Evolutionary conservation across 2,329 filamentous ascomycete genomes (phyloP).

Genomic region (Pyrenophora graminea): DNA sequence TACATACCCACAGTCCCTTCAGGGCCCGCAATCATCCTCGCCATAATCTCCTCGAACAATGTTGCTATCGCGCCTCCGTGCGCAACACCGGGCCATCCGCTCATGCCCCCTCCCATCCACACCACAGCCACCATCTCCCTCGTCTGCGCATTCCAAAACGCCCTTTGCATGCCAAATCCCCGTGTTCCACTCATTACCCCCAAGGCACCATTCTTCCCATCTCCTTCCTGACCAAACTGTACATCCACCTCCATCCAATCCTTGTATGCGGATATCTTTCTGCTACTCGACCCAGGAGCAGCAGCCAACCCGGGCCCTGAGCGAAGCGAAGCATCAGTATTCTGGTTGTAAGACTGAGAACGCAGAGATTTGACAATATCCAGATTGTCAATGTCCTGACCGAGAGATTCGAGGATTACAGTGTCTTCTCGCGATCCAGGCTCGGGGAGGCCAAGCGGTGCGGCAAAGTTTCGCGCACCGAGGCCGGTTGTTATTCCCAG

Average conservation of each 20-base stretch:
- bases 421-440: constrained; percentile 38
- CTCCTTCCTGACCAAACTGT: constrained; percentile 23
- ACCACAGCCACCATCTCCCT: constrained; percentile 66
- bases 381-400: constrained; percentile 34
- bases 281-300: background rate
- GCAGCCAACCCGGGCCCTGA: constrained; percentile 15
- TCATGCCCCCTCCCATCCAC: constrained; percentile 66
- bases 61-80: constrained; percentile 74
- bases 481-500: constrained; percentile 32
- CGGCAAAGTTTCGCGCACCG: constrained; percentile 30
- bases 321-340: constrained; percentile 28
- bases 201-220: constrained; percentile 33
- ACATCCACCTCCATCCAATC: constrained; percentile 41
- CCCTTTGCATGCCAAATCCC: constrained; percentile 57
- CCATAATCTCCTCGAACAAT: constrained; percentile 69
- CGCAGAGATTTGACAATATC: constrained; percentile 41
- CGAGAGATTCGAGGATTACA: constrained; percentile 31
- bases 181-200: constrained; percentile 43
- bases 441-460: constrained; percentile 29
- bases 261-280: constrained; percentile 21
- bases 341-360: constrained; percentile 31
- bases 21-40: constrained; percentile 65
- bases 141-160: constrained; percentile 66
- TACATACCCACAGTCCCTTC: constrained; percentile 33
- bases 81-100: constrained; percentile 72